Evolutionary conservation across 2,329 filamentous ascomycete species (phyloP).

Genomic region (Phyllosticta ampelicida): DNA sequence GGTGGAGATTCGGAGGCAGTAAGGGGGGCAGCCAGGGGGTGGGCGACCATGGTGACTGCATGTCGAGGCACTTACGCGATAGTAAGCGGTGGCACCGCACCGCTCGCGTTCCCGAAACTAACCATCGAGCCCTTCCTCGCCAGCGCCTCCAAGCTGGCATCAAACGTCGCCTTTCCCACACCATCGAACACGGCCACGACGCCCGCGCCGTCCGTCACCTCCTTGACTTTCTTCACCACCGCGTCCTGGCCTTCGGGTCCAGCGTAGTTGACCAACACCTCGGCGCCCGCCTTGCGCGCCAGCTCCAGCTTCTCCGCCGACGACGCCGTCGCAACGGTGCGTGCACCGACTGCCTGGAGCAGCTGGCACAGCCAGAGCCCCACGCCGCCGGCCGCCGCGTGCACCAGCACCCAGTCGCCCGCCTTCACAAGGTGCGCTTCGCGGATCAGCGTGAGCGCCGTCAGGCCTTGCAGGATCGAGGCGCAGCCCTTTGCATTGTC

Average conservation of each 20-base stretch:
- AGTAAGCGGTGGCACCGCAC: constrained; percentile 60
- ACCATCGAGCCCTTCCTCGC: constrained; percentile 68
- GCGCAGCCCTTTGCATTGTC: constrained; percentile 54
- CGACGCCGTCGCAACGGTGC: constrained; percentile 69
- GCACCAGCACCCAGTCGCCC: constrained; percentile 73
- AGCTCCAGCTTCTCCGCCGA: constrained; percentile 60
- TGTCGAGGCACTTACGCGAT: constrained; percentile 44
- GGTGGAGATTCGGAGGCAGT: too few relatives aligned
- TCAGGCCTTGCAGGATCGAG: constrained; percentile 68
- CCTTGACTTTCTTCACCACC: constrained; percentile 48
- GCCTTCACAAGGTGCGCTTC: constrained; percentile 61
- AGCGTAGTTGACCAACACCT: constrained; percentile 59
- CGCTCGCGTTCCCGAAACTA: constrained; percentile 73
- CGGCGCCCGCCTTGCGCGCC: constrained; percentile 59
- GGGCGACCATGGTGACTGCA: too few relatives aligned
- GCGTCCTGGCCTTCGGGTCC: constrained; percentile 33
- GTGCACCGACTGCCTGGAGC: constrained; percentile 59
- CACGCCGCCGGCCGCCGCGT: constrained; percentile 77
- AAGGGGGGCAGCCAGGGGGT: background rate
- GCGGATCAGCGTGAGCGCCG: constrained; percentile 66
- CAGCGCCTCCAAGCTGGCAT: constrained; percentile 61
- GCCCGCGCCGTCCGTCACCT: constrained; percentile 63
- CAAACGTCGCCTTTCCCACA: constrained; percentile 77
- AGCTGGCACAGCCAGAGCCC: constrained; percentile 61
- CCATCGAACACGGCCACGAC: constrained; percentile 74